Base-by-base conservation (phyloP, 495 filamentous ascomycete species). In the Penicillium longicatenatum region DNA sequence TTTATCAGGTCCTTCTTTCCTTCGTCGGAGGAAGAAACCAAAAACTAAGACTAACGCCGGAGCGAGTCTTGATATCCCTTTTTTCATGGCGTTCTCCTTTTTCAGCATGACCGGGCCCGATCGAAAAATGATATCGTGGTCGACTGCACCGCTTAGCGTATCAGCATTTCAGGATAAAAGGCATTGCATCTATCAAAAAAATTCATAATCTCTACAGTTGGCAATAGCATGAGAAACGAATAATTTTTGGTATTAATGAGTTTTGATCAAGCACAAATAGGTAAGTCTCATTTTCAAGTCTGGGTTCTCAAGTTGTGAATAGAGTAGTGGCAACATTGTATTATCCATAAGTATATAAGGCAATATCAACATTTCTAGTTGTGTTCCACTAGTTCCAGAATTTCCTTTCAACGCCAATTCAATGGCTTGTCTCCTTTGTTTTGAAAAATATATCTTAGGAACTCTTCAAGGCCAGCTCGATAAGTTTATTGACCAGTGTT, bases 1-100 rank as follows among this genome's bases (percentile, higher is more conserved):
- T 79, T 79, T 22, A 72, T 79, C 49, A 63, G 72, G 19, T 75
- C 75, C n/a, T 74, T 79, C 55, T 78, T 79, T 56, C 72, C 75
- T 6, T 61, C 57, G 11, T 57, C 56, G 21, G 59, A 63, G 35
- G 55, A 59, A 45, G 50, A 55, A 20, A 59, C 20, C 21, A 26
- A 45, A 44, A 51, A 57, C 42, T 24, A 10, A 46, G 35, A 20
- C 48, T 39, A 44, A n/a, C n/a, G 8, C 3, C 4, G 14, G 21
- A 21, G 17, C 24, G 9, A 17, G 21, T 17, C 22, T 20, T 45
- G 42, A 45, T 31, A 31, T 30, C 12, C 12, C 16, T 17, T 48
- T 4, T 17, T 48, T 4, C 45, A 29, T 48, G 16, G 22, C 22
- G 22, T 26, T 48, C n/a, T 29, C 7, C 2, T 17, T 30, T 48